A percentile compares a stretch with the other conserved stretches of the same genome.
Conservation (phyloP, 768 basidiomycete species). For the Russula abietina region DNA sequence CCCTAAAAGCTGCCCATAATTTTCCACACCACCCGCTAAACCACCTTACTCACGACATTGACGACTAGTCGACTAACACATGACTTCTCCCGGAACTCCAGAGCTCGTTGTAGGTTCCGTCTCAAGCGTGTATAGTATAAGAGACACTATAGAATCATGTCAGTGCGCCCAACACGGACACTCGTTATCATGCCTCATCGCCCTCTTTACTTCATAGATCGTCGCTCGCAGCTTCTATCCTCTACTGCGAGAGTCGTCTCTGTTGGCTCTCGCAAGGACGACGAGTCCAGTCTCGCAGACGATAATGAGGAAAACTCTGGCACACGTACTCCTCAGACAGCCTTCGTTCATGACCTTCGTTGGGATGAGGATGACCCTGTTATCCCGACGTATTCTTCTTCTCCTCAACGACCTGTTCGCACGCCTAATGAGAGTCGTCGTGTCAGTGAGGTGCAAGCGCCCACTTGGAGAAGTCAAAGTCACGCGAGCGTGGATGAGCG, state of each 20-base stretch:
- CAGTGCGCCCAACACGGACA: slow-evolving; percentile 2
- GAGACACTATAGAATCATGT: slow-evolving; percentile 20
- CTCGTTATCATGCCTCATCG: not conserved
- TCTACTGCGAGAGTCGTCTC: slow-evolving; percentile 8
- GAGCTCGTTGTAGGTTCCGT: slow-evolving; percentile 17
- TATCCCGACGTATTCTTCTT: slow-evolving; percentile 2
- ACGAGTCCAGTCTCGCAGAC: slow-evolving; percentile 2
- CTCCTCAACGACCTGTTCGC: not conserved
- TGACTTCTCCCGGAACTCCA: slow-evolving; percentile 2
- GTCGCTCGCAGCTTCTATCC: slow-evolving; percentile 19
- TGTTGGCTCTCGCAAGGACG: not conserved
- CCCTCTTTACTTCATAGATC: slow-evolving; percentile 12
- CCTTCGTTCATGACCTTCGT: not conserved
- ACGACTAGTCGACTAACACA: not conserved
- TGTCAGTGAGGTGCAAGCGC: not conserved
- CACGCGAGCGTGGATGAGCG: slow-evolving; percentile 8
- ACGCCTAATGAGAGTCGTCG: not conserved
- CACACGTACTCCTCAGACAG: not conserved
- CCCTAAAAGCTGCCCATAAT: not conserved
- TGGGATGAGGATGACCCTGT: slow-evolving; percentile 13
- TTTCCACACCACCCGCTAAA: not conserved
- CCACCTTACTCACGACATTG: slow-evolving; percentile 5
- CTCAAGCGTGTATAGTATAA: slow-evolving; percentile 18
- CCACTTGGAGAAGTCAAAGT: not conserved
- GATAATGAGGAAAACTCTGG: slow-evolving; percentile 9